Evolutionary conservation across 345 rosid species (phyloP).

Genomic region (Populus simonii): DNA sequence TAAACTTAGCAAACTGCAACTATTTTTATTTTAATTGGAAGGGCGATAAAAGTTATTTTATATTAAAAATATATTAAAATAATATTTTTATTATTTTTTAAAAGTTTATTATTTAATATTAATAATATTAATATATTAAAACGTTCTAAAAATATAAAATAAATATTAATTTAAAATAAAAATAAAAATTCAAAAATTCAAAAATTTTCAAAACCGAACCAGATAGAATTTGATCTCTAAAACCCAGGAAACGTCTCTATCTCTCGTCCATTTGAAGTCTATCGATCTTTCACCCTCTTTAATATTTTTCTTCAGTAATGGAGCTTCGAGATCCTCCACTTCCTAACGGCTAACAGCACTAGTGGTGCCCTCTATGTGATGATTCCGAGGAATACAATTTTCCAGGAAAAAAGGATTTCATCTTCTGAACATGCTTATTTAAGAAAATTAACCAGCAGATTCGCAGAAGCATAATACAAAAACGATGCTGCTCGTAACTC

Average conservation of each 20-base stretch:
- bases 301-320: constrained; percentile 23
- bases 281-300: neutral
- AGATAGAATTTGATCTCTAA: neutral
- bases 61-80: no score
- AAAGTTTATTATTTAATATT: no score
- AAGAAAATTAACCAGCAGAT: neutral
- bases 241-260: constrained; percentile 3
- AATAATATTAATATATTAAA: no score
- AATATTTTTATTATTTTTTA: no score
- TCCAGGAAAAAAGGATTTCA: neutral
- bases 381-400: neutral
- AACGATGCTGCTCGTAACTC: neutral
- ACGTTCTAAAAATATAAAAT: no score
- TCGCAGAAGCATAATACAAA: neutral
- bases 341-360: neutral
- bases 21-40: no score
- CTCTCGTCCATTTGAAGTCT: neutral
- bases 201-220: neutral
- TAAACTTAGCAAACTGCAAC: no score
- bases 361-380: neutral
- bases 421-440: no score
- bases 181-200: no score
- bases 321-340: constrained; percentile 39
- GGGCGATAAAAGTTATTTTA: no score
- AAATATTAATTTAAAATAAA: no score